phyloP scores from a whole-genome alignment of 352 stramenopile species.

The Globisporangium takayamanum region DNA sequence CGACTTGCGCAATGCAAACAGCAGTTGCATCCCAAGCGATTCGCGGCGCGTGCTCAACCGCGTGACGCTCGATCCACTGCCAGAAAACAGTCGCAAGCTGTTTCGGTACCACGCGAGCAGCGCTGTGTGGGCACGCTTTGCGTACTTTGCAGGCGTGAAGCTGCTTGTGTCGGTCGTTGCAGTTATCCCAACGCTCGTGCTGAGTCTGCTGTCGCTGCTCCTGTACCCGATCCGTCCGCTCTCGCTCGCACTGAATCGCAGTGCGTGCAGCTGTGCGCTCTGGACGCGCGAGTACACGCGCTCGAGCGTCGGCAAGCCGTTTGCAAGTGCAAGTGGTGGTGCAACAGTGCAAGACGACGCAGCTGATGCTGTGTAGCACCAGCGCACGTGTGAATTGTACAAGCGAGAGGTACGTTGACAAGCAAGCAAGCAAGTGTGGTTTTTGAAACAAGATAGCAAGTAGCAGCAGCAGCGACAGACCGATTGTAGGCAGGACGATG shows the following conservation, averaged over 20 bases:
- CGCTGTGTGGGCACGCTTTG: conserved; percentile 58
- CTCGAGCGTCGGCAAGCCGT: conserved; percentile 46
- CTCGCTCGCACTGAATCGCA: conserved; percentile 30
- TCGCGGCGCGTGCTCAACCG: conserved; percentile 51
- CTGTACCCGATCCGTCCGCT: conserved; percentile 48
- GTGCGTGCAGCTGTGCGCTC: conserved; percentile 42
- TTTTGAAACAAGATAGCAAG: too few relatives aligned
- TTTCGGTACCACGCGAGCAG: conserved; percentile 55
- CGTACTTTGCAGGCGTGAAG: conserved; percentile 63
- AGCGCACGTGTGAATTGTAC: not conserved
- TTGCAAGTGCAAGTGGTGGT: conserved; percentile 21
- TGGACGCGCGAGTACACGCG: conserved; percentile 70
- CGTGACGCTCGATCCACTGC: conserved; percentile 25
- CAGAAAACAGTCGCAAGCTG: conserved; percentile 27
- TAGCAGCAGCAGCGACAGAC: not conserved
- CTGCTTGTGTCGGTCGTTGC: conserved; percentile 54
- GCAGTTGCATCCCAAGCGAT: conserved; percentile 40
- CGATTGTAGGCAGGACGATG: not conserved
- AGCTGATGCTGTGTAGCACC: conserved; percentile 27
- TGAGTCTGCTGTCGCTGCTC: conserved; percentile 44
- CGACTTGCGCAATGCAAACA: conserved; percentile 73
- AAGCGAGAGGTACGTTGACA: not conserved
- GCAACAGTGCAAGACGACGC: conserved; percentile 3
- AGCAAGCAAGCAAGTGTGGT: not conserved
- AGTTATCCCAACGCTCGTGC: conserved; percentile 44